A percentile compares a stretch with the other conserved stretches of the same genome.
Conservation (phyloP, 805 yeast genomes). For the Saccharomycopsis oosterbeekiorum region DNA sequence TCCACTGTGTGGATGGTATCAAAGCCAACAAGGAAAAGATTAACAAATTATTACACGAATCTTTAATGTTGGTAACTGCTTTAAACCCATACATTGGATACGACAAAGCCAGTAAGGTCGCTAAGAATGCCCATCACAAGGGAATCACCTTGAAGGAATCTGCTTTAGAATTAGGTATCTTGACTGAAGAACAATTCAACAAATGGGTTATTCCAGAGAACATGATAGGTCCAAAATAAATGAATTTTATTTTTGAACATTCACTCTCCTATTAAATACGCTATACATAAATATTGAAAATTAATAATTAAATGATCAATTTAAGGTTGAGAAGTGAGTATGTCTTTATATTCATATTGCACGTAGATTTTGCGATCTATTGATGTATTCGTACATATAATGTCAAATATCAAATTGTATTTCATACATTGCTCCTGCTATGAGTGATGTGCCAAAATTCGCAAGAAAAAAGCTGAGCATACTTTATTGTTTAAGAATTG, state of each 20-base stretch:
- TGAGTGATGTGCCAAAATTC: too few relatives aligned
- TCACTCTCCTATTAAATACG: neutral
- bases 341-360: neutral
- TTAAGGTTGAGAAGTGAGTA: neutral
- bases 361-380: neutral
- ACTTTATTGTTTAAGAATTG: too few relatives aligned
- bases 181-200: slow-evolving; percentile 80
- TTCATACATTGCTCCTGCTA: too few relatives aligned
- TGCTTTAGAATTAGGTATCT: slow-evolving; percentile 82
- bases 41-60: slow-evolving; percentile 79
- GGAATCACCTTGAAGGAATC: slow-evolving; percentile 92
- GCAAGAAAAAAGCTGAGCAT: too few relatives aligned
- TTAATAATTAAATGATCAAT: neutral
- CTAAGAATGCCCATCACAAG: slow-evolving; percentile 97
- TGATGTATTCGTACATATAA: too few relatives aligned
- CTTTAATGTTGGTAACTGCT: slow-evolving; percentile 97
- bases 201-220: slow-evolving; percentile 96
- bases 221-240: slow-evolving; percentile 84
- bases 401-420: too few relatives aligned
- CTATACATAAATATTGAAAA: neutral
- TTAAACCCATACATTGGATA: slow-evolving; percentile 98
- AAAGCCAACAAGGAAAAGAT: slow-evolving; percentile 82
- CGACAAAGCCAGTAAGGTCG: slow-evolving; percentile 94
- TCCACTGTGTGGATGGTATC: slow-evolving; percentile 92
- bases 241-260: neutral